phyloP scores from a whole-genome alignment of 2,329 filamentous ascomycete genomes.

The Plenodomus tracheiphilus region DNA sequence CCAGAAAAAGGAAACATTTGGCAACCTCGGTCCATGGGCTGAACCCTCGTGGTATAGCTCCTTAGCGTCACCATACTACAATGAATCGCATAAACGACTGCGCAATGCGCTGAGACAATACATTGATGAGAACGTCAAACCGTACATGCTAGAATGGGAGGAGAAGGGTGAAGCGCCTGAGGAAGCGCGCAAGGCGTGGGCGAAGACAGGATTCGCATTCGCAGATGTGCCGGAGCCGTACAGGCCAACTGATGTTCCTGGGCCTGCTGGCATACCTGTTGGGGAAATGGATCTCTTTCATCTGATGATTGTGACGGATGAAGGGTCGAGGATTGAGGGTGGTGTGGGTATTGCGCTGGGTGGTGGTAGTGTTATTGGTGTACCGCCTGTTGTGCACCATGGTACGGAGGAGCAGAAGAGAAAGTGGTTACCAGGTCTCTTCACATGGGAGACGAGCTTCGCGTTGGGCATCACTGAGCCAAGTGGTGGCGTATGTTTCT shows the following conservation, averaged over 20 bases:
- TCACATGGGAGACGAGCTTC: slow-evolving; percentile 62
- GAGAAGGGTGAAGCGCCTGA: slow-evolving; percentile 53
- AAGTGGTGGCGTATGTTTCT: slow-evolving; percentile 47
- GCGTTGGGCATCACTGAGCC: slow-evolving; percentile 70
- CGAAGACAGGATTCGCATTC: slow-evolving; percentile 48
- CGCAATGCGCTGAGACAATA: slow-evolving; percentile 62
- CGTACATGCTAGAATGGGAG: slow-evolving; percentile 67
- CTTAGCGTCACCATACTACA: slow-evolving; percentile 65
- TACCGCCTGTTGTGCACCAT: slow-evolving; percentile 65
- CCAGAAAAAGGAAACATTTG: slow-evolving; percentile 35
- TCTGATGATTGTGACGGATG: slow-evolving; percentile 58
- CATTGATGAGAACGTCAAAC: slow-evolving; percentile 61
- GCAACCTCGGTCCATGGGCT: slow-evolving; percentile 48
- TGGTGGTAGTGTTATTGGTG: slow-evolving; percentile 65
- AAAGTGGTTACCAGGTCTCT: slow-evolving; percentile 62
- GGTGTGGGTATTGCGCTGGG: slow-evolving; percentile 62
- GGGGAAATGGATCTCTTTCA: slow-evolving; percentile 46
- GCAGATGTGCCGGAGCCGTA: slow-evolving; percentile 51
- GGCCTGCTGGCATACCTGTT: slow-evolving; percentile 43
- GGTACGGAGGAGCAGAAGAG: slow-evolving; percentile 63
- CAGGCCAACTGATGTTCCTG: slow-evolving; percentile 44
- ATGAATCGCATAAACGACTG: slow-evolving; percentile 61
- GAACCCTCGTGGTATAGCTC: slow-evolving; percentile 53
- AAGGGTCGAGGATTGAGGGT: slow-evolving; percentile 58
- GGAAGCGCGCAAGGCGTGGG: slow-evolving; percentile 46